Evolutionary conservation across 257 asterid species (phyloP).

Genomic region (Nicotiana noctiflora): DNA sequence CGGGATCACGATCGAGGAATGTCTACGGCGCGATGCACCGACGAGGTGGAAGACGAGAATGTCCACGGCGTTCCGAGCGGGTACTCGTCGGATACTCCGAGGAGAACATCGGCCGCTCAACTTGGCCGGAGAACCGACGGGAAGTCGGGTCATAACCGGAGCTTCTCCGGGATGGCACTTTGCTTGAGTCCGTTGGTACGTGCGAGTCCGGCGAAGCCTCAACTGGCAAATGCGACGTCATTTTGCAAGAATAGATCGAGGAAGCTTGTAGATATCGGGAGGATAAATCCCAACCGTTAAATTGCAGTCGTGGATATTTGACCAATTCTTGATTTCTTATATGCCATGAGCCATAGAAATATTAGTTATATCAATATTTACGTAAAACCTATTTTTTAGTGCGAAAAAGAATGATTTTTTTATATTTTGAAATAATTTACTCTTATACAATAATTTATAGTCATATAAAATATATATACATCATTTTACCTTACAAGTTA

Average conservation of each 20-base stretch:
- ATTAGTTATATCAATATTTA: no score
- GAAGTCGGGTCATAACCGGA: conserved; percentile 20
- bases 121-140: conserved; percentile 16
- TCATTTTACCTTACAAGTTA: no score
- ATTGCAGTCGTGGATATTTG: conserved; percentile 30
- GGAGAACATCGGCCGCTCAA: conserved; percentile 32
- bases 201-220: conserved; percentile 47
- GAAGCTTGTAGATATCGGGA: conserved; percentile 81
- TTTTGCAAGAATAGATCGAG: conserved; percentile 71
- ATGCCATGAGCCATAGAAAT: no score
- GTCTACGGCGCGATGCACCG: background rate
- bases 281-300: conserved; percentile 47
- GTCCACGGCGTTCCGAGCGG: conserved; percentile 57
- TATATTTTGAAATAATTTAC: no score
- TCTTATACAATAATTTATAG: no score
- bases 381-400: no score
- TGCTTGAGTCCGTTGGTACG: conserved; percentile 80
- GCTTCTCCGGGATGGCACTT: conserved; percentile 45
- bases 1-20: conserved; percentile 53
- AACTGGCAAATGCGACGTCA: conserved; percentile 33
- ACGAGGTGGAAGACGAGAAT: conserved; percentile 44
- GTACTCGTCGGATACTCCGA: conserved; percentile 60
- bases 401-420: no score
- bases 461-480: no score
- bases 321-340: conserved; percentile 6